These are phyloP conservation scores for Geranium rotundifolium DNA, from an alignment of 345 rosid genomes.

Conservation along the genomic window DNA sequence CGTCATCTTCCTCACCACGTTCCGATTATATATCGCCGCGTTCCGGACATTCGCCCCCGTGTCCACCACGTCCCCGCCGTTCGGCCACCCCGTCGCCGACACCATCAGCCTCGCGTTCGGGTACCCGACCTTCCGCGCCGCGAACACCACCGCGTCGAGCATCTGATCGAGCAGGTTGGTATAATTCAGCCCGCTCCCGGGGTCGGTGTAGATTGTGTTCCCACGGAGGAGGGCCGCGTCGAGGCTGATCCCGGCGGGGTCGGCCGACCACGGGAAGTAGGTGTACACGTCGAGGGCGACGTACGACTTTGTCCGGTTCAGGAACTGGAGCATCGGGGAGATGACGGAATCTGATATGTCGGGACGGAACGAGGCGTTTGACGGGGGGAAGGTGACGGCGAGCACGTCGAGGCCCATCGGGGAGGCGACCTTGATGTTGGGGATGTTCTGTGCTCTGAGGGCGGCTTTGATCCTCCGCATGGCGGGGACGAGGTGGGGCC, in stretches of 20 bases:
- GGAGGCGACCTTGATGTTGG: slow-evolving; percentile 55
- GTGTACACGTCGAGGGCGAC: slow-evolving; percentile 73
- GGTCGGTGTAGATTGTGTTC: slow-evolving; percentile 40
- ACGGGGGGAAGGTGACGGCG: slow-evolving; percentile 51
- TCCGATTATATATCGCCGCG: slow-evolving; percentile 69
- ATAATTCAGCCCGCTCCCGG: slow-evolving; percentile 34
- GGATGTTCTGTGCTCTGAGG: slow-evolving; percentile 29
- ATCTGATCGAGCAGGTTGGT: slow-evolving; percentile 56
- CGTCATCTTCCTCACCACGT: slow-evolving; percentile 40
- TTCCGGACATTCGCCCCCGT: slow-evolving; percentile 53
- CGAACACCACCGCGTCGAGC: slow-evolving; percentile 38
- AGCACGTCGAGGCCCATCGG: slow-evolving; percentile 65
- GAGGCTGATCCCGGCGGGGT: slow-evolving; percentile 29
- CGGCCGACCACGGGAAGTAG: slow-evolving; percentile 55
- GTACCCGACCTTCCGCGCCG: slow-evolving; percentile 55
- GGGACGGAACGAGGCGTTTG: slow-evolving; percentile 42
- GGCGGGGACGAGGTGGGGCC: slow-evolving; percentile 55
- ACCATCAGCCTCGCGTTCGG: slow-evolving; percentile 31
- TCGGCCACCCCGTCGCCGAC: slow-evolving; percentile 88
- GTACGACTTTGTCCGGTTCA: slow-evolving; percentile 51
- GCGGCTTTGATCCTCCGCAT: slow-evolving; percentile 42
- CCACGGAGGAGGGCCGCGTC: slow-evolving; percentile 41
- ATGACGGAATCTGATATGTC: slow-evolving; percentile 41
- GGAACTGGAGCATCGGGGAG: slow-evolving; percentile 44
- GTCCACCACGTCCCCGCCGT: slow-evolving; percentile 53